Evolutionary conservation across 148 eudicot genomes (phyloP).

Genomic region (Vaccinium darrowii): DNA sequence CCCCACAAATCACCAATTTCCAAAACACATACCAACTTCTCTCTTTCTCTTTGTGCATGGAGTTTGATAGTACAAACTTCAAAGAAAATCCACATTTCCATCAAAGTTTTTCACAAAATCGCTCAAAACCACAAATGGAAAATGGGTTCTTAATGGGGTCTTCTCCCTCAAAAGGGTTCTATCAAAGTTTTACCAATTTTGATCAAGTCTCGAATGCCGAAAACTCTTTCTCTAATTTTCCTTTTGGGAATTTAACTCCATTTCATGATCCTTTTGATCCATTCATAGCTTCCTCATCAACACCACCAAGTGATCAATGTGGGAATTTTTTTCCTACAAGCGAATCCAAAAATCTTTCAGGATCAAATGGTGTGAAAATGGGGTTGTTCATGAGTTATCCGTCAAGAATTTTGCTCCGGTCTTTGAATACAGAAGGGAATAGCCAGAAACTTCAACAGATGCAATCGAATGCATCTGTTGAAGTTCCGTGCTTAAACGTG

Average conservation of each 20-base stretch:
- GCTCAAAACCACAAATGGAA: slow-evolving; percentile 4
- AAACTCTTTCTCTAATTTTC: neutral
- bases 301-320: neutral
- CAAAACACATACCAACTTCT: neutral
- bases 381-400: neutral
- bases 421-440: neutral
- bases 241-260: neutral
- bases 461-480: neutral
- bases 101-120: neutral
- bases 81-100: neutral
- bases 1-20: neutral
- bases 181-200: neutral
- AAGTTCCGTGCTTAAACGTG: neutral
- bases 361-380: neutral
- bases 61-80: neutral
- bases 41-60: neutral
- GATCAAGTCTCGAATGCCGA: neutral
- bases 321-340: neutral
- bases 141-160: neutral
- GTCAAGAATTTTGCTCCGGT: neutral
- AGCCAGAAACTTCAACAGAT: neutral
- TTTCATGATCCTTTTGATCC: slow-evolving; percentile 7
- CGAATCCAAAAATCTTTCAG: neutral
- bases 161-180: neutral
- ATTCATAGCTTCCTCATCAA: neutral